Percentiles rank a stretch among this genome's conserved stretches.
phyloP scores from a whole-genome alignment of 75 land plant species.

The Cryptomeria japonica region DNA sequence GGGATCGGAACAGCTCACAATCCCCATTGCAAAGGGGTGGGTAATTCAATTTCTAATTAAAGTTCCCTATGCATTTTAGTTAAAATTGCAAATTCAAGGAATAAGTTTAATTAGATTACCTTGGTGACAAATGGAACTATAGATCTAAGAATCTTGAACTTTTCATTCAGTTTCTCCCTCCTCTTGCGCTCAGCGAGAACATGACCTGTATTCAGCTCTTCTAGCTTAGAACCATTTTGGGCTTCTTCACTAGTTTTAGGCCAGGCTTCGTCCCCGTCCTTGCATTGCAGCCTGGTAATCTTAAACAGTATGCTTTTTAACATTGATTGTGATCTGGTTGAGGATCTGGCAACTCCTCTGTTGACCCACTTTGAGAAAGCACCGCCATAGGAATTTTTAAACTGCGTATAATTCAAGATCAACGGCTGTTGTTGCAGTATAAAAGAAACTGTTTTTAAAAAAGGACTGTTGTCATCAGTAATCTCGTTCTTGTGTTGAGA shows the following conservation, averaged over 20 bases:
- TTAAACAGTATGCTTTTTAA: conserved; percentile 62
- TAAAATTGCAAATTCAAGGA: too few species aligned
- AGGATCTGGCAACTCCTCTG: conserved; percentile 15
- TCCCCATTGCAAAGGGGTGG: too few species aligned
- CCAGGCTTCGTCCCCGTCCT: conserved; percentile 35
- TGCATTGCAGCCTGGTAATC: conserved; percentile 47
- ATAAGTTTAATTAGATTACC: conserved; percentile 19
- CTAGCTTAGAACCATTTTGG: conserved; percentile 34
- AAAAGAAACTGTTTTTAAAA: not conserved
- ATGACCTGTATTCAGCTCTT: conserved; percentile 66
- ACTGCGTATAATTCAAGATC: not conserved
- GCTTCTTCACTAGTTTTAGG: conserved; percentile 19
- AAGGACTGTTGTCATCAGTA: not conserved
- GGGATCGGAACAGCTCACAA: too few species aligned
- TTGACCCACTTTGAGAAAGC: conserved; percentile 51
- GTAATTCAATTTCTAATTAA: too few species aligned
- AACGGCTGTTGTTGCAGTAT: not conserved
- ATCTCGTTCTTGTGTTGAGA: not conserved
- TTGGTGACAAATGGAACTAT: conserved; percentile 84
- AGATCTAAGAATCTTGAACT: conserved; percentile 71
- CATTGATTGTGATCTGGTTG: conserved; percentile 39
- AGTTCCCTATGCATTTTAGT: too few species aligned
- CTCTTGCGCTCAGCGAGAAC: conserved; percentile 73
- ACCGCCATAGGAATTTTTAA: not conserved
- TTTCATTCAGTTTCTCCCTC: conserved; percentile 82